Conservation (phyloP, 495 filamentous ascomycete species). For the Neurospora sp. region DNA sequence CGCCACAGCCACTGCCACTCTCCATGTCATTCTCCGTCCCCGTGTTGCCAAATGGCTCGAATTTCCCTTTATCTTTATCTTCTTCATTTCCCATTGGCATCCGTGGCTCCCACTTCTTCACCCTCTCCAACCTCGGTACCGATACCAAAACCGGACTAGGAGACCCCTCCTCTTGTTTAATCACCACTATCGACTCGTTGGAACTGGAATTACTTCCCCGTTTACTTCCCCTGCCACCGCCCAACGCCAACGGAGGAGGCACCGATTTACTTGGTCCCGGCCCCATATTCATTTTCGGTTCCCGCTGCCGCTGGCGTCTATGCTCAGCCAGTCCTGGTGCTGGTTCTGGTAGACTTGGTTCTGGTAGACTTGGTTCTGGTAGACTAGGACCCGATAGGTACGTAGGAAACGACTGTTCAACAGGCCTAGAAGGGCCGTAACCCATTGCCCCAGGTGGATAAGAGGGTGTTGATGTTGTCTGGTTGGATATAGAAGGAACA, state of each 20-base stretch:
- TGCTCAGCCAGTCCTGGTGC: background rate
- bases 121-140: background rate
- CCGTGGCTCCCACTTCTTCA: background rate
- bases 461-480: background rate
- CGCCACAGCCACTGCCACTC: background rate
- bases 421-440: background rate
- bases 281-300: background rate
- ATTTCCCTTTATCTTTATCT: too few species aligned
- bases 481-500: too few species aligned
- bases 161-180: background rate
- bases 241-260: background rate
- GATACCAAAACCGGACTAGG: background rate
- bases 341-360: background rate
- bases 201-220: background rate
- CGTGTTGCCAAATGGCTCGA: too few species aligned
- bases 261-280: background rate
- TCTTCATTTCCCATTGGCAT: too few species aligned
- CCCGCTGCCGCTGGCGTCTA: background rate
- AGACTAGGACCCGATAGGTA: background rate
- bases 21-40: background rate
- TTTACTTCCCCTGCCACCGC: fast-evolving
- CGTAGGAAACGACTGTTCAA: background rate
- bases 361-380: background rate
- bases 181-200: background rate
- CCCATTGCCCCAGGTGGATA: background rate